These are phyloP conservation scores for Cadophora gregata DNA, from an alignment of 2,329 filamentous ascomycete species.

Conservation along the genomic window DNA sequence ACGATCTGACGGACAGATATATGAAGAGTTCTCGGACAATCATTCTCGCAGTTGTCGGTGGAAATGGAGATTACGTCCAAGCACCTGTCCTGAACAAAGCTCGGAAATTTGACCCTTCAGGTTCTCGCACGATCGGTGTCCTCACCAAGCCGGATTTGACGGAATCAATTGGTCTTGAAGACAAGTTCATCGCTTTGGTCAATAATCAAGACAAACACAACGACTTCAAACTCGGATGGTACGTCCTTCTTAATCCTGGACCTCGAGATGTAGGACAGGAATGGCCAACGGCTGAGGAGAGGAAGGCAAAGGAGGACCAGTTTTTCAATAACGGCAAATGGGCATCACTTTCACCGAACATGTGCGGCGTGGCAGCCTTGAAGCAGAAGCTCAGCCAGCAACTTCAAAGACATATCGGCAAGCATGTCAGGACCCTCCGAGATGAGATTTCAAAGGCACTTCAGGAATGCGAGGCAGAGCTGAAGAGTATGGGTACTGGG, in stretches of 20 bases:
- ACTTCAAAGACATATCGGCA: slow-evolving; percentile 29
- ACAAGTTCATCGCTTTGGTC: slow-evolving; percentile 27
- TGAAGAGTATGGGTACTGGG: slow-evolving; percentile 26
- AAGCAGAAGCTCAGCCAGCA: slow-evolving; percentile 27
- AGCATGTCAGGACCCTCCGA: slow-evolving; percentile 20
- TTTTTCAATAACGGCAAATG: slow-evolving; percentile 29
- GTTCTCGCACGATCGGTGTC: slow-evolving; percentile 49
- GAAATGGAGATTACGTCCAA: slow-evolving; percentile 29
- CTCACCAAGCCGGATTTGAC: slow-evolving; percentile 62
- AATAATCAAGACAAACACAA: slow-evolving; percentile 28
- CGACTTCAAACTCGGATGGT: slow-evolving; percentile 28
- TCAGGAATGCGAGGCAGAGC: slow-evolving; percentile 23
- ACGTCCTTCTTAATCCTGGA: slow-evolving; percentile 27
- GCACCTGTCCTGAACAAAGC: slow-evolving; percentile 27
- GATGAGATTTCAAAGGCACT: slow-evolving; percentile 23
- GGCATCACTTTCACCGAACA: slow-evolving; percentile 20
- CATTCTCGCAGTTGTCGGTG: slow-evolving; percentile 50
- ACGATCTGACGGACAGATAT: slow-evolving; percentile 54
- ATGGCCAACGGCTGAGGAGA: slow-evolving; percentile 23
- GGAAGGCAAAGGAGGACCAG: slow-evolving; percentile 20
- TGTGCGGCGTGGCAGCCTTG: slow-evolving; percentile 22
- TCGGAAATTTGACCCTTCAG: slow-evolving; percentile 47
- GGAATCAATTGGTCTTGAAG: slow-evolving; percentile 24
- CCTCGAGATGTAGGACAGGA: slow-evolving; percentile 15
- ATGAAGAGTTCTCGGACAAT: slow-evolving; percentile 62